Evolutionary conservation across 768 basidiomycete species (phyloP).

Genomic region (Lactarius trivialis): DNA sequence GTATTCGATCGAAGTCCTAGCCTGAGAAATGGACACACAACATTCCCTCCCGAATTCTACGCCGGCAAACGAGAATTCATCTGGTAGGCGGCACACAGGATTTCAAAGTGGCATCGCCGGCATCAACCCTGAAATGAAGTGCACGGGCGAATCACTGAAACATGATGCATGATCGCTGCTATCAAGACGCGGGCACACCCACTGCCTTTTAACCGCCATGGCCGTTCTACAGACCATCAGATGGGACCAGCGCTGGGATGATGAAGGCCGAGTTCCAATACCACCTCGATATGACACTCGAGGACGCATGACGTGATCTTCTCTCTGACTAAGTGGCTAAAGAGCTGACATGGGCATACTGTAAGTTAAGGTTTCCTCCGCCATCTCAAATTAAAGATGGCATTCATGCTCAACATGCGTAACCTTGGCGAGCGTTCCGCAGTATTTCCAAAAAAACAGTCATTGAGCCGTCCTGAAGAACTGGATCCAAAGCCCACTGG

Average conservation of each 20-base stretch:
- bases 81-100: constrained; percentile 60
- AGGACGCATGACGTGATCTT: background rate
- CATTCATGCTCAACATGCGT: too few relatives aligned
- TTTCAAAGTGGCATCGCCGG: constrained; percentile 54
- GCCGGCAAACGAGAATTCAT: too few relatives aligned
- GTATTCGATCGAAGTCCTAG: background rate
- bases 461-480: background rate
- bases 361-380: background rate
- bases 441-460: too few relatives aligned
- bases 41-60: constrained; percentile 31
- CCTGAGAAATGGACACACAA: background rate
- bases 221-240: constrained; percentile 55
- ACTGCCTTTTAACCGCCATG: constrained; percentile 66
- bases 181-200: background rate
- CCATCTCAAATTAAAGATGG: too few relatives aligned
- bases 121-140: constrained; percentile 28
- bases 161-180: background rate
- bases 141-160: constrained; percentile 34
- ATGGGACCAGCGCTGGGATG: too few relatives aligned
- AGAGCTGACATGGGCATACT: background rate
- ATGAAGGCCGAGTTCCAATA: background rate
- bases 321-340: background rate
- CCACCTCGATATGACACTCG: background rate
- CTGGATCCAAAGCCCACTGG: too few relatives aligned
- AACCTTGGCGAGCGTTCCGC: too few relatives aligned